These are phyloP conservation scores for Wallacemonas sp. DNA, from an alignment of 208 protist genomes.

Conservation along the genomic window DNA sequence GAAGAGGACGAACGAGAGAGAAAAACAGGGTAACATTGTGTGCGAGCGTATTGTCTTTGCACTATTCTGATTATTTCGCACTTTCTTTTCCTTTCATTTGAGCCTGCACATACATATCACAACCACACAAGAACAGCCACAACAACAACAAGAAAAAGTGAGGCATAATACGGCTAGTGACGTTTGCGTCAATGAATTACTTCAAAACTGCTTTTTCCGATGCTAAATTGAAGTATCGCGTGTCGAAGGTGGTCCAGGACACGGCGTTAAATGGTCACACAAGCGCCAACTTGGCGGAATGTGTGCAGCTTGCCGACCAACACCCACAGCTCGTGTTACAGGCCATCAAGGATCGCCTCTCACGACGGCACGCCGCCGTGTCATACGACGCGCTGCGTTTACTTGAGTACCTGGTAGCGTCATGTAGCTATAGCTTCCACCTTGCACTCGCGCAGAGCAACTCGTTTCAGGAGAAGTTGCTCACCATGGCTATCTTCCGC, in stretches of 20 bases:
- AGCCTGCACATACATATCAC: too few species aligned
- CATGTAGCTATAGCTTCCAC: conserved; percentile 81
- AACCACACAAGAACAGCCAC: too few species aligned
- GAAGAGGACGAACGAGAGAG: too few species aligned
- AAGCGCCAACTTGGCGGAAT: conserved; percentile 30
- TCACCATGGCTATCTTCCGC: conserved; percentile 51
- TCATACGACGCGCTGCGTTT: conserved; percentile 56
- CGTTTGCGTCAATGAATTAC: conserved; percentile 84
- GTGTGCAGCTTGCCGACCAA: conserved; percentile 51
- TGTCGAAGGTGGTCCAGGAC: conserved; percentile 41
- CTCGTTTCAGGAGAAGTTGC: conserved; percentile 59
- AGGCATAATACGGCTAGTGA: too few species aligned
- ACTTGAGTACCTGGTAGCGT: conserved; percentile 73
- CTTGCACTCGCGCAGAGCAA: conserved; percentile 51
- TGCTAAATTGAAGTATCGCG: conserved; percentile 48
- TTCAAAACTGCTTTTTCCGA: conserved; percentile 46
- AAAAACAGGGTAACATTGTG: too few species aligned
- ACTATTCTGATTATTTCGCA: too few species aligned
- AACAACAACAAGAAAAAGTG: too few species aligned
- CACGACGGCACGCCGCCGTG: conserved; percentile 25
- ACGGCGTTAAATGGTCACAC: conserved; percentile 18
- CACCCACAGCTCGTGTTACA: conserved; percentile 56
- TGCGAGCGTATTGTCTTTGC: too few species aligned
- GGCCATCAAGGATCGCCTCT: conserved; percentile 39
- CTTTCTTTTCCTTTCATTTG: too few species aligned